Base-by-base conservation (phyloP, 768 basidiomycete species). In the Tubosaeta brunneosetosa region DNA sequence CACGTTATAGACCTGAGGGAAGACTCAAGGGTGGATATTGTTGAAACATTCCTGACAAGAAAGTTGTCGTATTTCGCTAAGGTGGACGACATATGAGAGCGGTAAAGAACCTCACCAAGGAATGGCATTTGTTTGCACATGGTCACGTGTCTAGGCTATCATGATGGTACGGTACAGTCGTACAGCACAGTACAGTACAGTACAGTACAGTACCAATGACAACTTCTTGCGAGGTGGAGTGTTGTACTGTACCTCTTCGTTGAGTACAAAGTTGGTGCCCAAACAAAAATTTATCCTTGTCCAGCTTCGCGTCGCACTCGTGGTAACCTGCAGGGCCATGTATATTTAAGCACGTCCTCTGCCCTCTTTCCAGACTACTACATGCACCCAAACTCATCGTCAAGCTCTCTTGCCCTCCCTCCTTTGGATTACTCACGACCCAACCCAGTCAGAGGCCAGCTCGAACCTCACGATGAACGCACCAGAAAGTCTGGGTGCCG, bases 1-100 rank as follows among this genome's bases (percentile, higher is more conserved):
- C 94, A 98, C 43, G 93, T 94, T 52, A 97, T 72, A 36, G 92
- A 94, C 58, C 92, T 78, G 57, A 98, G 71, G 26, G 88, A 84
- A 16, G 88, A 91, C 70, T 98, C 95, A 60, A 97, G 72, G n/a
- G 85, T 82, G 17, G 88, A 85, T 47, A 97, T 89, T 19, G 89
- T 84, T 2, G 86, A 83, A 22, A 89, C 84, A 71, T 97, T 97
- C 51, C 85, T 79, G 52, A 97, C 73, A 54, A 97, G 77, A 63
- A 93, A 89, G 26, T 79, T 71, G 66, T 94, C 92, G 70, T 95
- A 95, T 67, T 75, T 83, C 55, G 81, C 82, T 60, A 85, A 62
- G 37, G 81, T 75, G 45, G 79, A 77, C 58, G 84, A 75, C 86
- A 88, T 88, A 44, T 45, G 44, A 47, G 45, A 42, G 36, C 43